A percentile compares a stretch with the other conserved stretches of the same genome.
Evolutionary conservation across 2,329 filamentous ascomycete species (phyloP).

Genomic region (Pseudomassariella vexata): DNA sequence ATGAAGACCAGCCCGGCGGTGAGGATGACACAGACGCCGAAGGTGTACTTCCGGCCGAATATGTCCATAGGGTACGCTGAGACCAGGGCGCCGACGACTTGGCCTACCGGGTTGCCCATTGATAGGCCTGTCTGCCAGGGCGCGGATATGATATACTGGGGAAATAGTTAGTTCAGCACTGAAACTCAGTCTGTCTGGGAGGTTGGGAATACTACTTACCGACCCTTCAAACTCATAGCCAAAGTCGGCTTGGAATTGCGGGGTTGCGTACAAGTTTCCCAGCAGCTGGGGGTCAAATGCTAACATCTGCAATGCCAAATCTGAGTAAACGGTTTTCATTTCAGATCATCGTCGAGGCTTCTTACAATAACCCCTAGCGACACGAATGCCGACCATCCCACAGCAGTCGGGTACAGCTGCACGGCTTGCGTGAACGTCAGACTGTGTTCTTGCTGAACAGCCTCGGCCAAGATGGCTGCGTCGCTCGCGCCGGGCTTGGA

Average conservation of each 20-base stretch:
- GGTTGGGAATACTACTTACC: constrained; percentile 15
- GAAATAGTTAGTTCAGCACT: no score
- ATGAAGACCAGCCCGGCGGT: constrained; percentile 53
- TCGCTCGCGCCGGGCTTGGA: constrained; percentile 10
- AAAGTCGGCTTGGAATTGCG: constrained; percentile 27
- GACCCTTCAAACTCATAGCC: constrained; percentile 22
- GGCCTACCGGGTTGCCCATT: constrained; percentile 51
- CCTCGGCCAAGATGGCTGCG: constrained; percentile 25
- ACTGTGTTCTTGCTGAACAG: constrained; percentile 32
- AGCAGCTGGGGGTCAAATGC: constrained; percentile 62
- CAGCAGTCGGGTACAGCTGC: constrained; percentile 37
- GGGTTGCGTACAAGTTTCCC: constrained; percentile 49
- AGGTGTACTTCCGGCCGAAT: constrained; percentile 39
- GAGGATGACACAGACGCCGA: constrained; percentile 35
- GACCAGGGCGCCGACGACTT: constrained; percentile 48
- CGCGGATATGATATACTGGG: constrained; percentile 30
- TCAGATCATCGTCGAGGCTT: no score
- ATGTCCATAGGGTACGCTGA: constrained; percentile 40
- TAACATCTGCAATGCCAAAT: no score
- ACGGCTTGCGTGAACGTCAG: constrained; percentile 33
- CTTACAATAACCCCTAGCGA: constrained; percentile 53
- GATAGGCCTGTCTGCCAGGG: constrained; percentile 41
- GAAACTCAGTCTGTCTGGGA: no score
- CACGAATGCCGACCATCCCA: constrained; percentile 53
- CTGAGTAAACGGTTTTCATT: no score